Evolutionary conservation across 2,329 filamentous ascomycete genomes (phyloP).

Genomic region (Lecanosticta acicola): DNA sequence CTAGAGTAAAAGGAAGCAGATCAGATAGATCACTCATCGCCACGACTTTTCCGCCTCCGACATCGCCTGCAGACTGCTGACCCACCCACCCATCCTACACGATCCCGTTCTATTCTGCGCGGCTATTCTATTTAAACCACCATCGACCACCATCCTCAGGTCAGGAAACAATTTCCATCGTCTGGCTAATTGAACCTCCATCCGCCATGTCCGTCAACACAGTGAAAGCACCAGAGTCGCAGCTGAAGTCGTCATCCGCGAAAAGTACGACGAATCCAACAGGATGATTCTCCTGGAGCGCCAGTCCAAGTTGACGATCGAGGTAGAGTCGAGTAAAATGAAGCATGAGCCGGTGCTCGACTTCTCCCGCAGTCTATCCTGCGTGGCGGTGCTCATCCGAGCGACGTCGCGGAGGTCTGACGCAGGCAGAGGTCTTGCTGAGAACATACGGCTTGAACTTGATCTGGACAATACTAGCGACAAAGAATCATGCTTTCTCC

Average conservation of each 20-base stretch:
- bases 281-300: background rate
- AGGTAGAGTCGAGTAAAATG: conserved; percentile 24
- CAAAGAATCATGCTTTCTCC: conserved; percentile 47
- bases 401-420: background rate
- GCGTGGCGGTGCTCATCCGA: background rate
- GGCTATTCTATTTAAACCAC: background rate
- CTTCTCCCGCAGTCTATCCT: conserved; percentile 5
- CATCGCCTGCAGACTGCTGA: background rate
- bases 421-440: conserved; percentile 34
- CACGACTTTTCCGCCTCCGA: background rate
- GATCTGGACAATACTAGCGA: conserved; percentile 50
- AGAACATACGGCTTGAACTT: conserved; percentile 52
- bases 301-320: background rate
- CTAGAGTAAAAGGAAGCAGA: too few relatives aligned
- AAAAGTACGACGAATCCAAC: background rate
- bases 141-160: background rate
- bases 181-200: background rate
- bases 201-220: background rate
- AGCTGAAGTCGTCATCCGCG: background rate
- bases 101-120: background rate
- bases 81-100: background rate
- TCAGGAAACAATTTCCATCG: too few relatives aligned
- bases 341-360: conserved; percentile 36
- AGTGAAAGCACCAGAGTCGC: background rate
- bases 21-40: background rate